Evolutionary conservation across 148 eudicot species (phyloP), one percentile per base, ranked within the genome.

Genomic region (Rhododendron kiyosumense): DNA sequence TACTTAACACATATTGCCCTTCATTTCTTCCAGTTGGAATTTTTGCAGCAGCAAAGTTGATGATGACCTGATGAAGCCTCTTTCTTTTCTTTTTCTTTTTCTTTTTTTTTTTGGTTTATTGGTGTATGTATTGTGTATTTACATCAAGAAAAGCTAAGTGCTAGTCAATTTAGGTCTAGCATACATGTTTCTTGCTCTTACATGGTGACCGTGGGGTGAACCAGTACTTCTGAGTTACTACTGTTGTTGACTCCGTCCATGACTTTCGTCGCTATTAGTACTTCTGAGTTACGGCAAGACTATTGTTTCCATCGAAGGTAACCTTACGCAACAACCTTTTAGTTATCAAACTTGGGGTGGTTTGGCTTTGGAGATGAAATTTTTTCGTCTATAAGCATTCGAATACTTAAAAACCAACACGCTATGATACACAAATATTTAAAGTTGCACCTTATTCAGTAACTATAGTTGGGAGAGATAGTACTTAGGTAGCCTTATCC

Each of bases 11-110:
- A 24, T 7, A 5, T 18, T 81, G 46, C 14, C 52, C 11, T 17
- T 83, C 38, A 24, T 65, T 41, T 83, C 6, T 65, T 43, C 54
- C 85, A 83, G 85, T 73, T 43, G 77, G 26, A 36, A 83, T 15
- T 81, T 38, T 41, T 63, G 57, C 49, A 45, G 54, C 30, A 26
- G 32, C 49, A 20, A 22, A 61, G 74, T 63, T 82, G 74, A 63
- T 83, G 36, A 83, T 14, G 38, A 45, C 48, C 2, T n/a, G 52
- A 59, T 82, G 18, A 9, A 63, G 83, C 22, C 43, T 52, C 26
- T 13, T 3, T 17, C 54, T 57, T 34, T 7, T 54, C 8, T 13
- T 3, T 3, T 80, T n/a, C n/a, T n/a, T n/a, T n/a, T n/a, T n/a
- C n/a, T 0, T 13, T 28, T 11, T 12, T 0, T 13, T 28, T 11